These are phyloP conservation scores for Sicyos edulis DNA, from an alignment of 306 rosid genomes.

Conservation along the genomic window DNA sequence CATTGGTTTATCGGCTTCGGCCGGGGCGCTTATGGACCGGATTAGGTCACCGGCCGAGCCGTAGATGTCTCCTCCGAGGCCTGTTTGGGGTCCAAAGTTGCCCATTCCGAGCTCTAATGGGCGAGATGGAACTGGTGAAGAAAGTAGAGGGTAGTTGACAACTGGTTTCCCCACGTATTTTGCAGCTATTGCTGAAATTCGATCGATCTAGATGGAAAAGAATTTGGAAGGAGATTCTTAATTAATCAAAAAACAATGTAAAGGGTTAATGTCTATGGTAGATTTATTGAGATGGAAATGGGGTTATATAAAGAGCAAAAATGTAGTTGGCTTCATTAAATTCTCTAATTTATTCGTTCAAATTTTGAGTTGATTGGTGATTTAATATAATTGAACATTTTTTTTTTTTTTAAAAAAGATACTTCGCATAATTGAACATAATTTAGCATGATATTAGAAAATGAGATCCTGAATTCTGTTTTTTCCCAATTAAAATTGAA, in stretches of 20 bases:
- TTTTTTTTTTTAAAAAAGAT: too few species aligned
- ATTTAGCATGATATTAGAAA: too few species aligned
- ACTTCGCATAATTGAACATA: too few species aligned
- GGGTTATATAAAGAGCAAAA: too few species aligned
- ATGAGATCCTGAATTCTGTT: too few species aligned
- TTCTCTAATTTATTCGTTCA: too few species aligned
- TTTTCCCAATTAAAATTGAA: neutral
- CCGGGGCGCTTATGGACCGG: conserved; percentile 56
- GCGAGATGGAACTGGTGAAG: conserved; percentile 62
- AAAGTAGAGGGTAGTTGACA: conserved; percentile 61
- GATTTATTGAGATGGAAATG: too few species aligned
- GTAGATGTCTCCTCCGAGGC: conserved; percentile 53
- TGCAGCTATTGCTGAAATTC: conserved; percentile 90
- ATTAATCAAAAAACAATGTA: too few species aligned
- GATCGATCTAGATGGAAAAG: conserved; percentile 48
- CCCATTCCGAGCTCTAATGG: conserved; percentile 60
- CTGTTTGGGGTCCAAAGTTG: conserved; percentile 51
- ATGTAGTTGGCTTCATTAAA: too few species aligned
- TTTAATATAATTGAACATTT: too few species aligned
- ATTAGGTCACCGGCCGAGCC: conserved; percentile 59
- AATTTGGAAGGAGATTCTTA: neutral
- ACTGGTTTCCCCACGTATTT: conserved; percentile 91
- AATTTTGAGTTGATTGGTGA: too few species aligned
- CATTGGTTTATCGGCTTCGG: conserved; percentile 79
- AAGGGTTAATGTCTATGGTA: too few species aligned